Percentiles rank a stretch among this genome's conserved stretches.
Evolutionary conservation across 768 basidiomycete genomes (phyloP).

Genomic region (Podaxis mareebaensis): DNA sequence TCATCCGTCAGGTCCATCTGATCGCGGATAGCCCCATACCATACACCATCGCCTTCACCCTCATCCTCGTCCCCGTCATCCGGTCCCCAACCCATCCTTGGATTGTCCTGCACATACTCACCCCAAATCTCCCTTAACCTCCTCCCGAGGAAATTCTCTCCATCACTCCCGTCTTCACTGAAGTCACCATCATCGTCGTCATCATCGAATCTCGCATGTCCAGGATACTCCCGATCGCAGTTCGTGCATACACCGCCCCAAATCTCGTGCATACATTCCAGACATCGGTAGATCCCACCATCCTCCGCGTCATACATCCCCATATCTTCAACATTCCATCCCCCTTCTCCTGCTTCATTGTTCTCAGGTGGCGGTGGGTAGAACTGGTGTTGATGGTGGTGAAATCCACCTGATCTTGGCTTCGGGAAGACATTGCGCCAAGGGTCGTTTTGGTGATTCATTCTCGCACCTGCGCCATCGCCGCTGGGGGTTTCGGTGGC

Average conservation of each 20-base stretch:
- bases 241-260: conserved; percentile 63
- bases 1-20: conserved; percentile 6
- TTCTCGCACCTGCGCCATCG: conserved; percentile 18
- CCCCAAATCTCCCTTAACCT: conserved; percentile 9
- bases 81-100: not conserved
- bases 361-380: conserved; percentile 18
- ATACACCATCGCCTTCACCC: conserved; percentile 9
- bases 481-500: conserved; percentile 26
- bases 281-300: conserved; percentile 74
- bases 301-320: conserved; percentile 77
- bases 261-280: conserved; percentile 79
- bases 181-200: conserved; percentile 36
- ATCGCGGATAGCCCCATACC: not conserved
- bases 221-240: conserved; percentile 62
- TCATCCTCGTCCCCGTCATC: conserved; percentile 16
- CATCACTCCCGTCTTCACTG: conserved; percentile 13
- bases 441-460: conserved; percentile 41
- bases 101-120: not conserved
- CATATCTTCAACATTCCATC: conserved; percentile 39
- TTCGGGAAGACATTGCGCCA: conserved; percentile 66
- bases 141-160: conserved; percentile 5
- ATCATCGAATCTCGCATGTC: conserved; percentile 43
- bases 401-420: not conserved
- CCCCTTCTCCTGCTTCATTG: conserved; percentile 24
- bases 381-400: conserved; percentile 19